Evolutionary conservation across 768 basidiomycete genomes (phyloP), one percentile per base, ranked within the genome.

Genomic region (Mycena polygramma): DNA sequence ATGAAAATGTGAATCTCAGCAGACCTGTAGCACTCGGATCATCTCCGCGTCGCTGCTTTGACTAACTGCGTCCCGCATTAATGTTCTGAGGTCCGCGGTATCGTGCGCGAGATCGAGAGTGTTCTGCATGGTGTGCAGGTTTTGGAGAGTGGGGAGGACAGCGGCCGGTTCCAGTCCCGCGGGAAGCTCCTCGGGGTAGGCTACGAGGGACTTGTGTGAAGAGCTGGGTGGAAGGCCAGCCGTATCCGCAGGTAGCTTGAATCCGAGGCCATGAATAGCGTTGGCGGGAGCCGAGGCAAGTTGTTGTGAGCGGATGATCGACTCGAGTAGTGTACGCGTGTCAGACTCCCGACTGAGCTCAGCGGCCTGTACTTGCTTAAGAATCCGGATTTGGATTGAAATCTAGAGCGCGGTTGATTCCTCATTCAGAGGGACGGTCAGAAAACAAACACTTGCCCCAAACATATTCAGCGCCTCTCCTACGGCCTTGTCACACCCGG

Each of bases 381-480:
- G 79, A 14, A 86, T 89, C 49, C 88, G 85, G 53, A 90, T 84
- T 74, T 87, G 87, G 45, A 88, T 82, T 2, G 71, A 70, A 45
- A 81, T 70, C 81, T 83, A 66, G 14, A 73, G 22, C 11, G 48
- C 41, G 36, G 63, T 46, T 24, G 30, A 35, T 19, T 36, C n/a
- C 51, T 62, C 41, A 51, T 24, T n/a, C 19, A 13, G 17, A 62
- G 60, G 61, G 48, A 48, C 51, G 39, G 65, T 19, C 60, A 41
- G 51, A 52, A 22, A 46, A 26, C 17, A 39, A 7, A 77, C 84
- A 49, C 66, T 64, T 70, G 88, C 87, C 41, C 86, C 82, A 75
- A 92, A 91, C 76, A 90, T 83, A n/a, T 79, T 78, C 48, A 92
- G 77, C 6, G 89, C 89, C 63, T 92, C 89, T 7, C 83, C 83